A percentile compares a stretch with the other conserved stretches of the same genome.
These are phyloP conservation scores for Neophaeococcomyces aloes DNA, from an alignment of 2,329 filamentous ascomycete species.

Conservation along the genomic window DNA sequence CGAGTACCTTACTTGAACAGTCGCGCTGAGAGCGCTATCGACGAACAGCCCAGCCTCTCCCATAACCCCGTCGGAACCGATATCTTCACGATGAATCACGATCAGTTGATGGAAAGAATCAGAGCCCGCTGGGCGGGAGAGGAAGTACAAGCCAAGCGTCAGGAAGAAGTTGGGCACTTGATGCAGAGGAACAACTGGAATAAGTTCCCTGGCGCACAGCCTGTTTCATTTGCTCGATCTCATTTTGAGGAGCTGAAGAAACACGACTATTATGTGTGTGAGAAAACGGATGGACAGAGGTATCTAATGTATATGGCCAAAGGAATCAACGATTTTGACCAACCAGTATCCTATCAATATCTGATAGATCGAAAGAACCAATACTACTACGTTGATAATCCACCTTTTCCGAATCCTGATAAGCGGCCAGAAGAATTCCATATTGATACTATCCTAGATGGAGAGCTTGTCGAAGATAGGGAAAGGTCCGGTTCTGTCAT, in stretches of 20 bases:
- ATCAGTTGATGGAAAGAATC: slow-evolving; percentile 8
- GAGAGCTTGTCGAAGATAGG: slow-evolving; percentile 84
- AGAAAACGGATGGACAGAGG: slow-evolving; percentile 93
- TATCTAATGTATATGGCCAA: slow-evolving; percentile 83
- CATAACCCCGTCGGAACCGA: slow-evolving; percentile 10
- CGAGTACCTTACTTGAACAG: neutral
- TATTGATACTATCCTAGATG: slow-evolving; percentile 72
- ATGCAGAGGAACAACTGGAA: slow-evolving; percentile 53
- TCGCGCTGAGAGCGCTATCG: slow-evolving; percentile 2
- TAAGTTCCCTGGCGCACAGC: slow-evolving; percentile 78
- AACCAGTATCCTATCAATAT: slow-evolving; percentile 52
- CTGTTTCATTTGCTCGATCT: slow-evolving; percentile 75
- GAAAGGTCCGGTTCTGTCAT: slow-evolving; percentile 56
- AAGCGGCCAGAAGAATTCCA: slow-evolving; percentile 53
- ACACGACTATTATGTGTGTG: slow-evolving; percentile 92
- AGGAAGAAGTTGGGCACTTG: slow-evolving; percentile 61
- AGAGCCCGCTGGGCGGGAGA: slow-evolving; percentile 53
- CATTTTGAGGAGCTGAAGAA: slow-evolving; percentile 74
- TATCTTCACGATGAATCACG: too few species aligned
- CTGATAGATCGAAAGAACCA: slow-evolving; percentile 97
- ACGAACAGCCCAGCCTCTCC: slow-evolving; percentile 9
- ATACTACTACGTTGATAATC: slow-evolving; percentile 71
- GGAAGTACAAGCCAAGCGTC: slow-evolving; percentile 52
- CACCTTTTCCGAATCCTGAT: slow-evolving; percentile 71
- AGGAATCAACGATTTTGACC: slow-evolving; percentile 26